A percentile compares a stretch with the other conserved stretches of the same genome.
phyloP scores from a whole-genome alignment of 139 green algal species.

The Chlamydomonas asymmetrica region DNA sequence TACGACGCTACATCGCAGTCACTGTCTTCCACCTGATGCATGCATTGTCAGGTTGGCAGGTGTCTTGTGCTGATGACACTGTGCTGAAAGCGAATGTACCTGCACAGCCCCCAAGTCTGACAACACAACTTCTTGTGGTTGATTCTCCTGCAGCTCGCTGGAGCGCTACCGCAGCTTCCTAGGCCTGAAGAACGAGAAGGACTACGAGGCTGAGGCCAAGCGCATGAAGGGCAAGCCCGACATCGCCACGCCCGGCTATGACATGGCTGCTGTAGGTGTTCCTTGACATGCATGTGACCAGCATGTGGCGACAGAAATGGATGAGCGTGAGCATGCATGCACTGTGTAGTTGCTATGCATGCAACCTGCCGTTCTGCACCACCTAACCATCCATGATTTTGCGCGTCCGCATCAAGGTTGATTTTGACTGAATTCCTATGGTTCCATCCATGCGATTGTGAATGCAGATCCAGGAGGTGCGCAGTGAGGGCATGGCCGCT shows the following conservation, averaged over 20 bases:
- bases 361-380: neutral
- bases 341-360: neutral
- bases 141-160: neutral
- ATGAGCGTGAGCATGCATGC: neutral
- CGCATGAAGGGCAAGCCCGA: conserved; percentile 50
- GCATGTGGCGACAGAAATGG: neutral
- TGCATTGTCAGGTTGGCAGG: neutral
- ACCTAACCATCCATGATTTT: neutral
- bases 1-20: neutral
- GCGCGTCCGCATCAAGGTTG: neutral
- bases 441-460: neutral
- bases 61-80: neutral
- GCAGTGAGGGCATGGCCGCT: conserved; percentile 13
- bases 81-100: neutral
- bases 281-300: too few relatives aligned
- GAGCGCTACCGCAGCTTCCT: conserved; percentile 68
- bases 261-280: conserved; percentile 33
- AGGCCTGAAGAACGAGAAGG: conserved; percentile 51
- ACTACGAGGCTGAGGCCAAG: conserved; percentile 18
- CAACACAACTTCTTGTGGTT: neutral
- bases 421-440: neutral
- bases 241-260: conserved; percentile 39
- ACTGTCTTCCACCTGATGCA: neutral
- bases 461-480: neutral
- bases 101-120: too few relatives aligned